A percentile compares a stretch with the other conserved stretches of the same genome.
phyloP scores from a whole-genome alignment of 352 stramenopile species.

The Pelagophyceae sp. region DNA sequence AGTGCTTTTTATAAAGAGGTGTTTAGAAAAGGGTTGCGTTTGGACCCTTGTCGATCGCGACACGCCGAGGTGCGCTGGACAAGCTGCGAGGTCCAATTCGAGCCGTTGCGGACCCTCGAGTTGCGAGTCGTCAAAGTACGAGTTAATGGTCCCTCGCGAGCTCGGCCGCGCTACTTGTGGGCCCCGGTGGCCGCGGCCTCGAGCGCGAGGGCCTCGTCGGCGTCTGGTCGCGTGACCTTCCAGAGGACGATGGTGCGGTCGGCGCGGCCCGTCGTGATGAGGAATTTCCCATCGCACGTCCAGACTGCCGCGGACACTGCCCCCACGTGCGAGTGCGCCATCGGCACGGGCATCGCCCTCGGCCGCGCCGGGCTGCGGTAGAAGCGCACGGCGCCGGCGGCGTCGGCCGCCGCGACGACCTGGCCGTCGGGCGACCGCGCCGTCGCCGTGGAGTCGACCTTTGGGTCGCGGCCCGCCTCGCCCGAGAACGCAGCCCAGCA shows the following conservation, averaged over 20 bases:
- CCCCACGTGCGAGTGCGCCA: slow-evolving; percentile 51
- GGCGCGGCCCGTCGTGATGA: slow-evolving; percentile 32
- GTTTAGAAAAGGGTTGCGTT: no score
- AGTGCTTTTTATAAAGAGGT: no score
- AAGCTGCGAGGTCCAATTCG: no score
- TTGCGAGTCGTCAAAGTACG: no score
- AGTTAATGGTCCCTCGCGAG: no score
- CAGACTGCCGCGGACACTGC: slow-evolving; percentile 29
- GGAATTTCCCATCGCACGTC: slow-evolving; percentile 25
- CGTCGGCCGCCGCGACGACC: slow-evolving; percentile 64
- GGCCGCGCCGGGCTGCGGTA: slow-evolving; percentile 65
- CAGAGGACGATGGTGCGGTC: slow-evolving; percentile 32
- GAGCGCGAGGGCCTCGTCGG: no score
- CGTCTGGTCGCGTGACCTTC: slow-evolving; percentile 20
- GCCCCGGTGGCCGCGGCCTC: no score
- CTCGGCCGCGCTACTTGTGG: no score
- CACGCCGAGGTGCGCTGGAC: no score
- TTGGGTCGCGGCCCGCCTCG: slow-evolving; percentile 52
- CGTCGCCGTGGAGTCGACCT: slow-evolving; percentile 58
- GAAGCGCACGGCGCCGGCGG: slow-evolving; percentile 72
- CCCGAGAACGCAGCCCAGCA: slow-evolving; percentile 58
- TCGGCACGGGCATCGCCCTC: slow-evolving; percentile 71
- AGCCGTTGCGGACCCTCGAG: no score
- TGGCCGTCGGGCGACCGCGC: slow-evolving; percentile 47
- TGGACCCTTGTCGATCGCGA: no score